phyloP scores from a whole-genome alignment of 345 rosid species.

The Salix suchowensis region DNA sequence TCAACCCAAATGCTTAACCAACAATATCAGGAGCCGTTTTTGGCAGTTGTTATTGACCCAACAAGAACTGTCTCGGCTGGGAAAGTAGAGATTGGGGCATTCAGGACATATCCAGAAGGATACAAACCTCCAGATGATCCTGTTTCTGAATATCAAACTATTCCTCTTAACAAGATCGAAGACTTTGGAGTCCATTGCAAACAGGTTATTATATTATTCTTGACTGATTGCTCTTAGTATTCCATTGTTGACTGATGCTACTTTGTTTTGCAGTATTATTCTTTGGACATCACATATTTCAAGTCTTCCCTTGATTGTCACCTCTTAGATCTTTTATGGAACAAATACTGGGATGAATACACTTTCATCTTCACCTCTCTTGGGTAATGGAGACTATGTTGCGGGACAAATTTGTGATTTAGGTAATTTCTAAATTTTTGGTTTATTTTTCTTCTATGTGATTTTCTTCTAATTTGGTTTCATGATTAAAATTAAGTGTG shows the following conservation, averaged over 20 bases:
- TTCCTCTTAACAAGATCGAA: slow-evolving; percentile 88
- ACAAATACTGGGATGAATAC: slow-evolving; percentile 99
- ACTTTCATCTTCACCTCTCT: slow-evolving; percentile 89
- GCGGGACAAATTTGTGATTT: slow-evolving; percentile 98
- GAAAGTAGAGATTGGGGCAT: slow-evolving; percentile 98
- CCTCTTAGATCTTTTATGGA: slow-evolving; percentile 94
- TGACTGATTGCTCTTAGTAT: background rate
- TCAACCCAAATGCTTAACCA: slow-evolving; percentile 98
- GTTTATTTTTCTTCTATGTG: background rate
- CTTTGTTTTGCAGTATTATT: slow-evolving; percentile 61
- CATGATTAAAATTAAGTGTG: background rate
- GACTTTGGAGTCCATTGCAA: slow-evolving; percentile 95
- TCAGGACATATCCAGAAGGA: slow-evolving; percentile 95
- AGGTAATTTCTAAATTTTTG: slow-evolving; percentile 44
- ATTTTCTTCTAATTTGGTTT: background rate
- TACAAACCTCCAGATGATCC: slow-evolving; percentile 77
- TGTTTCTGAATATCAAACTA: slow-evolving; percentile 90
- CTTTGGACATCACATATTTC: slow-evolving; percentile 91
- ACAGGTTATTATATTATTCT: slow-evolving; percentile 48
- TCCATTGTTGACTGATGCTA: slow-evolving; percentile 10
- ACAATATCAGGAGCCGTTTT: slow-evolving; percentile 92
- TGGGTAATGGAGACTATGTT: slow-evolving; percentile 97
- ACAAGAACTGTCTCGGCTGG: slow-evolving; percentile 99
- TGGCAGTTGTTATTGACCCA: slow-evolving; percentile 97
- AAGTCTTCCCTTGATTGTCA: slow-evolving; percentile 96